These are phyloP conservation scores for Apiotrichum akiyoshidainum DNA, from an alignment of 1,284 basidiomycete species.

Conservation along the genomic window DNA sequence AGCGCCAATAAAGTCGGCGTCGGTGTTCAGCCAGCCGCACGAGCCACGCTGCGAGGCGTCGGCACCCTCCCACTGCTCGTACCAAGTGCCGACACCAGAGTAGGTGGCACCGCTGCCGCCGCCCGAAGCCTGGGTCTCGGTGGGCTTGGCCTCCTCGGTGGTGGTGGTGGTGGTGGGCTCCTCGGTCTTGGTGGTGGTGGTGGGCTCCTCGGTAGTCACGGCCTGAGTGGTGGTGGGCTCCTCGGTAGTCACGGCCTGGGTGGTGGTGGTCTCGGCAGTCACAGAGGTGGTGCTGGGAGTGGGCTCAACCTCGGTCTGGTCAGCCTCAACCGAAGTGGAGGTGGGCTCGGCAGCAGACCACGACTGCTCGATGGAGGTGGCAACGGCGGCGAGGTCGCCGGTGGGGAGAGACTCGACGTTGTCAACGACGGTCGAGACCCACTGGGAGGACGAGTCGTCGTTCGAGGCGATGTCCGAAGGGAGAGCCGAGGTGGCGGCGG, in stretches of 20 bases:
- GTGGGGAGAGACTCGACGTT: constrained; percentile 4
- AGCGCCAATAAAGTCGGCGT: constrained; percentile 68
- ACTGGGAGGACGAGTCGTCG: constrained; percentile 16
- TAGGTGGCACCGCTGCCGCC: not conserved
- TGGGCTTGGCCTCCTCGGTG: too few species aligned
- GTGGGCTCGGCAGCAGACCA: constrained; percentile 6
- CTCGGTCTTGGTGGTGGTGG: too few species aligned
- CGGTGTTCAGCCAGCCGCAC: constrained; percentile 60
- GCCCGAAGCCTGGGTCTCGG: constrained; percentile 8
- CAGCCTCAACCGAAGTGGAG: not conserved
- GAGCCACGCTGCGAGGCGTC: constrained; percentile 60
- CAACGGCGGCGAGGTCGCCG: constrained; percentile 4
- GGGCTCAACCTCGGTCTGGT: not conserved
- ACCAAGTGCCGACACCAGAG: constrained; percentile 61
- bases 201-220: constrained; percentile 16
- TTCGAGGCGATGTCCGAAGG: constrained; percentile 28
- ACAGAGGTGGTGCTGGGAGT: constrained; percentile 14
- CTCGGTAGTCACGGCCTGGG: too few species aligned
- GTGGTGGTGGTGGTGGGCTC: not conserved
- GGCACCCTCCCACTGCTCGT: constrained; percentile 61
- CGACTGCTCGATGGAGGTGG: too few species aligned
- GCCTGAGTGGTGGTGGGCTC: too few species aligned
- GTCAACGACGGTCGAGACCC: constrained; percentile 17
- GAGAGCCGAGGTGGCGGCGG: constrained; percentile 25
- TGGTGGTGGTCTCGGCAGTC: constrained; percentile 17